These are phyloP conservation scores for Fraxinus angustifolia DNA, from an alignment of 305 asterid genomes.

Conservation along the genomic window DNA sequence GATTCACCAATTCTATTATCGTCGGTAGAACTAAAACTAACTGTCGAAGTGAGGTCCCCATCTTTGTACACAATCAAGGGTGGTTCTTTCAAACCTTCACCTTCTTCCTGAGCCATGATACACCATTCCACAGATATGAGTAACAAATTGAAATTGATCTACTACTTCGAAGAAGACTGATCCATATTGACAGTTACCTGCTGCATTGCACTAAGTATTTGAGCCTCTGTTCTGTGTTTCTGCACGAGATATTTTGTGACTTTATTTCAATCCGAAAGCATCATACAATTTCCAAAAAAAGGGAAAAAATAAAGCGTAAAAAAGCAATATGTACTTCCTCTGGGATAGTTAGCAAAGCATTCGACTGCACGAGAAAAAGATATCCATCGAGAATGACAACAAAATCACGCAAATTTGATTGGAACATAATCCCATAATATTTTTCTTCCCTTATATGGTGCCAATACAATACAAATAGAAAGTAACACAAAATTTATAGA, in stretches of 20 bases:
- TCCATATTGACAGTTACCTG: slow-evolving; percentile 44
- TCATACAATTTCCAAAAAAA: not conserved
- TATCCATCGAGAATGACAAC: not conserved
- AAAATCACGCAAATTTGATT: not conserved
- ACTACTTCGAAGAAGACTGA: slow-evolving; percentile 1
- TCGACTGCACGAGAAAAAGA: not conserved
- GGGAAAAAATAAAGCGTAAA: not conserved
- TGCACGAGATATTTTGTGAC: slow-evolving; percentile 28
- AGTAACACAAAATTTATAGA: not conserved
- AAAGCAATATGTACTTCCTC: not conserved
- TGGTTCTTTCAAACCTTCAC: slow-evolving; percentile 59
- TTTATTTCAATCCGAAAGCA: not conserved
- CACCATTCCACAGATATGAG: slow-evolving; percentile 12
- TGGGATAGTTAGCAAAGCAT: not conserved
- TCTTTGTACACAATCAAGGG: slow-evolving; percentile 60
- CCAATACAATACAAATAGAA: not conserved
- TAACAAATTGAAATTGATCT: slow-evolving; percentile 3
- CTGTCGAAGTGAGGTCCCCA: slow-evolving; percentile 38
- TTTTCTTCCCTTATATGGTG: not conserved
- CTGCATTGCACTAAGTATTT: slow-evolving; percentile 47
- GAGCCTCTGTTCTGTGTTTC: slow-evolving; percentile 72
- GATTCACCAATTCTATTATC: slow-evolving; percentile 34
- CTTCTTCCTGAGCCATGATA: slow-evolving; percentile 50
- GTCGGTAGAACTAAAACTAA: slow-evolving; percentile 33
- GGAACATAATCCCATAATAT: not conserved